These are phyloP conservation scores for Sugiyamaella lignohabitans DNA, from an alignment of 805 yeast species.

Conservation along the genomic window DNA sequence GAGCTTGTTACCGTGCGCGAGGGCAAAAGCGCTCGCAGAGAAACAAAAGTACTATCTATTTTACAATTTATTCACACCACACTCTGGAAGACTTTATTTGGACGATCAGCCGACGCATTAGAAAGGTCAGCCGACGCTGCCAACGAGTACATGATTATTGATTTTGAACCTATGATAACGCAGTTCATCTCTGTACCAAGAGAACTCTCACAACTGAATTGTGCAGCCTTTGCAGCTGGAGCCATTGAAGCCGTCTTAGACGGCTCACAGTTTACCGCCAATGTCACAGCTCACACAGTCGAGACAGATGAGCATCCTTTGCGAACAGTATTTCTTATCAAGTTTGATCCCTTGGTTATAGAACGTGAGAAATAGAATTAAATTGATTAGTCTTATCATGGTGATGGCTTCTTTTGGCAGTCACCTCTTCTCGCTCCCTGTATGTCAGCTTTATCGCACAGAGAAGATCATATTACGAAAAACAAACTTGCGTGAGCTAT, in stretches of 20 bases:
- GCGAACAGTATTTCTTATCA: slow-evolving; percentile 69
- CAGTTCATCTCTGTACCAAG: slow-evolving; percentile 70
- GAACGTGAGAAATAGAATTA: slow-evolving; percentile 14
- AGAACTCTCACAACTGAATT: slow-evolving; percentile 69
- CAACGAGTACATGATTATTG: slow-evolving; percentile 72
- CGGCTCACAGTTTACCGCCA: slow-evolving; percentile 62
- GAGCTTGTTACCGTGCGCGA: slow-evolving; percentile 67
- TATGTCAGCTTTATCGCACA: too few relatives aligned
- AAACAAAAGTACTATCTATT: slow-evolving; percentile 56
- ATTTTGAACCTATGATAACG: slow-evolving; percentile 64
- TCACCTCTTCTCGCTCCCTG: too few relatives aligned
- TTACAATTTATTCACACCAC: slow-evolving; percentile 65
- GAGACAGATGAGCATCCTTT: slow-evolving; percentile 52
- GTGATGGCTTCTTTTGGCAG: too few relatives aligned
- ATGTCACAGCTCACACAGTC: slow-evolving; percentile 77
- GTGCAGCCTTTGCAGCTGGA: slow-evolving; percentile 81
- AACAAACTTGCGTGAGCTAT: too few relatives aligned
- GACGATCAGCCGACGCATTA: slow-evolving; percentile 63
- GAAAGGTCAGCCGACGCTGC: slow-evolving; percentile 66
- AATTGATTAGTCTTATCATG: too few relatives aligned
- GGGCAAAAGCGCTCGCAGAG: slow-evolving; percentile 61
- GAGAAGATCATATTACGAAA: too few relatives aligned
- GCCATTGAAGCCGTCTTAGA: slow-evolving; percentile 77
- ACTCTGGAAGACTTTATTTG: slow-evolving; percentile 71
- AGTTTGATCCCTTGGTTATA: slow-evolving; percentile 43